phyloP scores from a whole-genome alignment of 148 eudicot genomes.

The Vaccinium myrtillus region DNA sequence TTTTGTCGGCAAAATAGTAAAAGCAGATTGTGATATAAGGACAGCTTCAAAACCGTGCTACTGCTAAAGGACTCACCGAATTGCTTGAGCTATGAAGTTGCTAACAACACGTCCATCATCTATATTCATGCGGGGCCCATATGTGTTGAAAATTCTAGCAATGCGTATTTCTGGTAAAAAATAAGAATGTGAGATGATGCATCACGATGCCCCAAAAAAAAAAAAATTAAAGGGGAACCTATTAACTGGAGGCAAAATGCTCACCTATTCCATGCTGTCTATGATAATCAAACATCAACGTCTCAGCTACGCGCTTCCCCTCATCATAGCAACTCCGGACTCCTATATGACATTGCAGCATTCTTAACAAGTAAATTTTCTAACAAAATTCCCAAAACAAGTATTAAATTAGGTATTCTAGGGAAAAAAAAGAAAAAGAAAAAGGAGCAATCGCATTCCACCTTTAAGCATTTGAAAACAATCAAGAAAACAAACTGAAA shows the following conservation, averaged over 20 bases:
- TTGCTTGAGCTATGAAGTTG: constrained; percentile 97
- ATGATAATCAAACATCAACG: constrained; percentile 98
- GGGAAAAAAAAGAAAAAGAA: too few relatives aligned
- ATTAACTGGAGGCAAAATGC: not conserved
- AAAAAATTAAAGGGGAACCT: not conserved
- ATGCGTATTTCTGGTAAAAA: constrained; percentile 74
- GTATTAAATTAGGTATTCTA: not conserved
- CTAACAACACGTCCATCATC: constrained; percentile 99
- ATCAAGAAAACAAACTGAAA: not conserved
- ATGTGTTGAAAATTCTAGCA: constrained; percentile 96
- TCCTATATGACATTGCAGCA: constrained; percentile 38
- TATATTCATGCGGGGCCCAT: constrained; percentile 99
- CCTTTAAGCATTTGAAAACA: not conserved
- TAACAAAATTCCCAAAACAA: not conserved
- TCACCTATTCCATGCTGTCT: constrained; percentile 98
- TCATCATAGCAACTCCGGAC: constrained; percentile 99
- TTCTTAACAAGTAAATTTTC: not conserved
- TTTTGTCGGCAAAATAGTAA: not conserved
- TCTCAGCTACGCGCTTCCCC: constrained; percentile 98
- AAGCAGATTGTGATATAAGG: not conserved
- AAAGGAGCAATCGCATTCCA: not conserved
- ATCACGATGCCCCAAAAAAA: constrained; percentile 6
- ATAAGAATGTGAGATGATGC: not conserved
- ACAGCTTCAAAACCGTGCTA: not conserved
- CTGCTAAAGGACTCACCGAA: constrained; percentile 46